Evolutionary conservation across 768 basidiomycete genomes (phyloP).

Genomic region (Pulveroboletus sp.): DNA sequence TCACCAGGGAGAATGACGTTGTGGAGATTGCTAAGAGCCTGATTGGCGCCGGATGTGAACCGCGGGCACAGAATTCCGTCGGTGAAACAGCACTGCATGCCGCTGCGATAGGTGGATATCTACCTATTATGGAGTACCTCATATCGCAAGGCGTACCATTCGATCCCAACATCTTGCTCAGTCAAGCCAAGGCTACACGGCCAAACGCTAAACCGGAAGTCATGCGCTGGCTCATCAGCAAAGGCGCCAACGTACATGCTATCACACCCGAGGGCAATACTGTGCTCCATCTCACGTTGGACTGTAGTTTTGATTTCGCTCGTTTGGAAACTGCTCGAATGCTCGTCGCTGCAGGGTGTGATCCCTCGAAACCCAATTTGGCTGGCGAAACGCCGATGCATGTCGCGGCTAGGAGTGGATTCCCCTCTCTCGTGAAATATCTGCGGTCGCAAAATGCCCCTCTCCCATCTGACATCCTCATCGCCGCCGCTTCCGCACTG

Average conservation of each 20-base stretch:
- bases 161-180: too few relatives aligned
- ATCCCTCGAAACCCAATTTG: neutral
- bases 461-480: neutral
- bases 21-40: too few relatives aligned
- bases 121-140: too few relatives aligned
- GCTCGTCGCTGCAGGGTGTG: neutral
- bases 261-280: neutral
- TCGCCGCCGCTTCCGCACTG: neutral
- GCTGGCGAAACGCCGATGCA: slow-evolving; percentile 1
- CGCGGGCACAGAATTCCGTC: too few relatives aligned
- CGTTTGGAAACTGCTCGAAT: neutral
- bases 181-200: neutral
- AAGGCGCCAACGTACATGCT: neutral
- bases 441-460: neutral
- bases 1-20: too few relatives aligned
- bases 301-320: neutral
- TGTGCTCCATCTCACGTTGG: neutral
- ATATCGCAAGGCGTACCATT: too few relatives aligned
- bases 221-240: neutral
- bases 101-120: too few relatives aligned
- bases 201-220: neutral
- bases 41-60: too few relatives aligned
- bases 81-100: too few relatives aligned
- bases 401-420: neutral
- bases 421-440: neutral